Conservation (phyloP, 163 green algal genomes). For the Coccomyxa subellipsoidea region DNA sequence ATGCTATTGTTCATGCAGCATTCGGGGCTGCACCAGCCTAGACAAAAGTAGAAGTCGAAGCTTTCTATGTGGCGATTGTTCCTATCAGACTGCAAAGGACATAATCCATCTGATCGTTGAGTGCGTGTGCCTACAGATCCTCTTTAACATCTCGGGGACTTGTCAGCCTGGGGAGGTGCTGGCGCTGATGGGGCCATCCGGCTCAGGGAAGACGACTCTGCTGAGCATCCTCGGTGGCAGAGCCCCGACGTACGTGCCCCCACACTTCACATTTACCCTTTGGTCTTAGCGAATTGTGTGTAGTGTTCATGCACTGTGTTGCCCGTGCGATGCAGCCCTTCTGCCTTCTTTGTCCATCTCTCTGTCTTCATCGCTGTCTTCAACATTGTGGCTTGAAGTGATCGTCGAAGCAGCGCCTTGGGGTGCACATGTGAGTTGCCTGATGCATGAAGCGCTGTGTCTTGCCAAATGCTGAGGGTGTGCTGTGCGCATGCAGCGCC, state of each 20-base stretch:
- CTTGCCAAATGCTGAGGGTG: too few relatives aligned
- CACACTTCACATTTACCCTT: too few relatives aligned
- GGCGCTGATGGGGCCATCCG: conserved; percentile 66
- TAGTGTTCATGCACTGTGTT: too few relatives aligned
- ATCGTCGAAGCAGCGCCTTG: too few relatives aligned
- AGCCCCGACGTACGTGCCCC: conserved; percentile 28
- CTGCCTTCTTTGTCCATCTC: not conserved
- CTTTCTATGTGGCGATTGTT: not conserved
- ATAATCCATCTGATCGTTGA: not conserved
- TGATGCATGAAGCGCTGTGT: too few relatives aligned
- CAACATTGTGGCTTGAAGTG: not conserved
- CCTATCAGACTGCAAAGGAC: not conserved
- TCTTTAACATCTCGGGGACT: conserved; percentile 51
- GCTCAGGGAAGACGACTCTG: conserved; percentile 76
- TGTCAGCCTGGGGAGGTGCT: conserved; percentile 73
- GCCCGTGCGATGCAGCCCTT: not conserved
- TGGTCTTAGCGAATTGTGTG: too few relatives aligned
- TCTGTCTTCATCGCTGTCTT: not conserved
- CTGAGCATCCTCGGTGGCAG: conserved; percentile 73
- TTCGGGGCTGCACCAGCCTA: too few relatives aligned
- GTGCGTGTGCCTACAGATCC: conserved; percentile 48
- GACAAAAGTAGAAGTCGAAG: too few relatives aligned
- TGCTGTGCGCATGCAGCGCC: conserved; percentile 16
- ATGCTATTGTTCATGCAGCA: too few relatives aligned
- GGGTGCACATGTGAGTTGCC: too few relatives aligned